A percentile compares a stretch with the other conserved stretches of the same genome.
Evolutionary conservation across 1,284 basidiomycete species (phyloP).

Genomic region (Trichosporon coremiiforme): DNA sequence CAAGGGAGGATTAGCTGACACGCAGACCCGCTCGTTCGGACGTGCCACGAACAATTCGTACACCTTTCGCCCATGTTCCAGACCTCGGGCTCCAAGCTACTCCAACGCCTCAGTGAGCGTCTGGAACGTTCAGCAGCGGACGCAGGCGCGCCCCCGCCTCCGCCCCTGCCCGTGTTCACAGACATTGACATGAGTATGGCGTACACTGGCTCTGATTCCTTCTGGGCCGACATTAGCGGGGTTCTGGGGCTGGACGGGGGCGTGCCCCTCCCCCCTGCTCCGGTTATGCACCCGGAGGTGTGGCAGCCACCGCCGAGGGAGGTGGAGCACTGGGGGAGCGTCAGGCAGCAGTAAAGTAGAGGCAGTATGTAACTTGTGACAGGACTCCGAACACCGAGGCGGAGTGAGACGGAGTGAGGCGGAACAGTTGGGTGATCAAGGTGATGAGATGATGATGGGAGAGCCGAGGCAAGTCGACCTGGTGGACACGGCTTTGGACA

Average conservation of each 20-base stretch:
- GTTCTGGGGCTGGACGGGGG: constrained; percentile 20
- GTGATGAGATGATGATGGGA: too few species aligned
- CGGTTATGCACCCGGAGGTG: background rate
- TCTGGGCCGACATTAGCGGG: constrained; percentile 29
- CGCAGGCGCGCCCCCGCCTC: constrained; percentile 4
- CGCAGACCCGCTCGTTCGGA: constrained; percentile 23
- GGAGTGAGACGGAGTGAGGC: too few species aligned
- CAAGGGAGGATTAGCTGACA: background rate
- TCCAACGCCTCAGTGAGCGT: constrained; percentile 25
- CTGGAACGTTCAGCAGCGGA: background rate
- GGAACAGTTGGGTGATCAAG: too few species aligned
- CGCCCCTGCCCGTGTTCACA: background rate
- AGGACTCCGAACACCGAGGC: too few species aligned
- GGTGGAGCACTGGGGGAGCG: constrained; percentile 2
- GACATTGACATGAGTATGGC: constrained; percentile 29
- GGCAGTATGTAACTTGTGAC: too few species aligned
- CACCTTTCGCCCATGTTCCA: constrained; percentile 24
- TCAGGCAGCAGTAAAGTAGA: background rate
- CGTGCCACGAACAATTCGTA: constrained; percentile 22
- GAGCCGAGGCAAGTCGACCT: too few species aligned
- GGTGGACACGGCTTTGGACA: too few species aligned
- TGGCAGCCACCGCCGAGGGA: background rate
- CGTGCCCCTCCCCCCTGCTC: background rate
- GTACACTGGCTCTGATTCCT: constrained; percentile 27
- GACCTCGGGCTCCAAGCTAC: constrained; percentile 26